A percentile compares a stretch with the other conserved stretches of the same genome.
phyloP scores from a whole-genome alignment of 2,329 filamentous ascomycete species.

The Tolypocladium inflatum region DNA sequence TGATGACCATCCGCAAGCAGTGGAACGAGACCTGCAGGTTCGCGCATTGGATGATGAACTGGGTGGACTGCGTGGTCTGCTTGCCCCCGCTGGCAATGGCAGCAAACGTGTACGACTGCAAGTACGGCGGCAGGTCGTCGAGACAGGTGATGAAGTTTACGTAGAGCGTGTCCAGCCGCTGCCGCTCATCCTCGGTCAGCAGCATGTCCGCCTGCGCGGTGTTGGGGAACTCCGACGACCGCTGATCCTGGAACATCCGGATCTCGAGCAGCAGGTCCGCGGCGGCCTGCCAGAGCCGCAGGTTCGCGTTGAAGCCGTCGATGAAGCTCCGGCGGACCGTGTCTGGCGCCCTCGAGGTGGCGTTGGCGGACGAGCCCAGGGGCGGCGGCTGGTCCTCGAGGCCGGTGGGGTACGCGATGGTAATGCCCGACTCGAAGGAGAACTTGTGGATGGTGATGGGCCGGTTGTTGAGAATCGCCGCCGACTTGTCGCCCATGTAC shows the following conservation, averaged over 20 bases:
- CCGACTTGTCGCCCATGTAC: constrained; percentile 30
- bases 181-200: constrained; percentile 16
- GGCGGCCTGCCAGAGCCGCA: constrained; percentile 29
- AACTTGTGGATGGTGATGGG: constrained; percentile 34
- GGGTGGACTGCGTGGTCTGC: constrained; percentile 14
- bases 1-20: constrained; percentile 31
- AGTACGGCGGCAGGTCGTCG: constrained; percentile 25
- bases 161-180: constrained; percentile 24
- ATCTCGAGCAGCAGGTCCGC: constrained; percentile 28
- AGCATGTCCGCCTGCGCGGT: neutral
- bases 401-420: constrained; percentile 22
- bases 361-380: constrained; percentile 4
- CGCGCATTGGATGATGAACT: constrained; percentile 27
- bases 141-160: constrained; percentile 30
- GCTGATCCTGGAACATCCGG: constrained; percentile 18
- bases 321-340: constrained; percentile 18
- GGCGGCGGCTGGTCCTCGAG: constrained; percentile 14
- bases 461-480: constrained; percentile 27
- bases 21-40: constrained; percentile 31
- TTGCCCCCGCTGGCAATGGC: constrained; percentile 4
- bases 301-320: constrained; percentile 31
- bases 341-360: constrained; percentile 6
- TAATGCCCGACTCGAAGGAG: constrained; percentile 30
- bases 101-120: constrained; percentile 19
- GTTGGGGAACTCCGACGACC: constrained; percentile 3